These are phyloP conservation scores for Ustilago nuda DNA, from an alignment of 1,284 basidiomycete species.

Conservation along the genomic window DNA sequence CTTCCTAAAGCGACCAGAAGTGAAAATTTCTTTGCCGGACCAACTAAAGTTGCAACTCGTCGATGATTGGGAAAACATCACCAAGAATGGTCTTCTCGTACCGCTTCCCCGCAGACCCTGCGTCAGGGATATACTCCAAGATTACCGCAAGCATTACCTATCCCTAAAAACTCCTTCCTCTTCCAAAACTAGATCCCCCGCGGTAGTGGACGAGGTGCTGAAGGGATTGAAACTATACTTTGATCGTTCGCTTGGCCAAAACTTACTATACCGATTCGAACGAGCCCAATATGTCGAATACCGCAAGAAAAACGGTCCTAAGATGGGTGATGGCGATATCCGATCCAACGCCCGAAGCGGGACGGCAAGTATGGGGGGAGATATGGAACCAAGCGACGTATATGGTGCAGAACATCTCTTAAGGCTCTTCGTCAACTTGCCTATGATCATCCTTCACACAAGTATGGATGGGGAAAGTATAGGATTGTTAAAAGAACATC, in stretches of 20 bases:
- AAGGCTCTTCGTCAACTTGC: constrained; percentile 80
- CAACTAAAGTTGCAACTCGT: constrained; percentile 88
- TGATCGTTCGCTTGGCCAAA: constrained; percentile 87
- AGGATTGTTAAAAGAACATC: constrained; percentile 84
- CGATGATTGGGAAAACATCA: constrained; percentile 97
- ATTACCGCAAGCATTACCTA: constrained; percentile 73
- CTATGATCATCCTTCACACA: constrained; percentile 85
- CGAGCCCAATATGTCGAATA: constrained; percentile 89
- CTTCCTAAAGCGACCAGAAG: constrained; percentile 81
- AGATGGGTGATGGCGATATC: constrained; percentile 67
- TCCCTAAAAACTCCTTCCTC: constrained; percentile 8
- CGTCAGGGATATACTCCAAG: constrained; percentile 81
- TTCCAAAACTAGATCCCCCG: constrained; percentile 68
- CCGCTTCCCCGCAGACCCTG: constrained; percentile 84
- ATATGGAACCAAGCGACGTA: constrained; percentile 84
- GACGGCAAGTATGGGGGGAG: constrained; percentile 39
- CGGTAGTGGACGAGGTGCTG: constrained; percentile 80
- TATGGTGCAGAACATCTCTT: constrained; percentile 96
- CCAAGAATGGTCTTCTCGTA: constrained; percentile 89
- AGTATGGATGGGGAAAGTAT: constrained; percentile 91
- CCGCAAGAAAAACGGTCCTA: constrained; percentile 77
- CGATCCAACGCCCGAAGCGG: constrained; percentile 70
- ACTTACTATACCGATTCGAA: constrained; percentile 93
- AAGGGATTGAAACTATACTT: constrained; percentile 94
- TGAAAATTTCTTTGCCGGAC: constrained; percentile 91